phyloP scores from a whole-genome alignment of 2,329 filamentous ascomycete genomes.

The Ascochyta viciae-villosae region DNA sequence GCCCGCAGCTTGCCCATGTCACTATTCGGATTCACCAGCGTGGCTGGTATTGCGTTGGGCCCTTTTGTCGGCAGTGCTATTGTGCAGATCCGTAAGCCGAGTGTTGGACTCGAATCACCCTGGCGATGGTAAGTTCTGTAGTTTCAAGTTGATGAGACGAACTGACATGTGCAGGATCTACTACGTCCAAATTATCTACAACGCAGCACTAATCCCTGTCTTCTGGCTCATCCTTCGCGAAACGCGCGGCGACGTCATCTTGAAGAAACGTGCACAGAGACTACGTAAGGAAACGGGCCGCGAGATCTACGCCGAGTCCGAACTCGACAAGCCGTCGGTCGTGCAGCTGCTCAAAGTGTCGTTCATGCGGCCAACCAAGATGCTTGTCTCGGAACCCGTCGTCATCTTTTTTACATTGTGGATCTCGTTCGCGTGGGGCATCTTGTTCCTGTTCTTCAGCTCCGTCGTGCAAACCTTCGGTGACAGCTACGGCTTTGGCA shows the following conservation, averaged over 20 bases:
- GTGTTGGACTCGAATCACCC: slow-evolving; percentile 25
- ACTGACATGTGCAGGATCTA: slow-evolving; percentile 48
- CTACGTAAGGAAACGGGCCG: slow-evolving; percentile 48
- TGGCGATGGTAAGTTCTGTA: slow-evolving; percentile 50
- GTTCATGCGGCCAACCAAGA: slow-evolving; percentile 50
- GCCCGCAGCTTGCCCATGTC: slow-evolving; percentile 55
- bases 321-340: slow-evolving; percentile 32
- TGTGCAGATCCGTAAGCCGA: slow-evolving; percentile 44
- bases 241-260: slow-evolving; percentile 53
- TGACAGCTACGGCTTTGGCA: slow-evolving; percentile 46
- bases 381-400: slow-evolving; percentile 54
- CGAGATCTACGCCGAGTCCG: slow-evolving; percentile 38
- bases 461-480: slow-evolving; percentile 52
- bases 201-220: slow-evolving; percentile 50
- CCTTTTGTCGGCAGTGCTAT: slow-evolving; percentile 54
- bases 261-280: slow-evolving; percentile 49
- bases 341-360: slow-evolving; percentile 45
- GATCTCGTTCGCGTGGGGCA: slow-evolving; percentile 55
- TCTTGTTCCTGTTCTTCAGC: slow-evolving; percentile 53
- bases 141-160: neutral
- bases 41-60: slow-evolving; percentile 54
- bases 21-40: slow-evolving; percentile 53
- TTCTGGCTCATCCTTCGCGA: slow-evolving; percentile 54
- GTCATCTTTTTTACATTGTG: slow-evolving; percentile 54
- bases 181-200: slow-evolving; percentile 55